phyloP scores from a whole-genome alignment of 2,329 filamentous ascomycete genomes.

The Neocucurbitaria cava region DNA sequence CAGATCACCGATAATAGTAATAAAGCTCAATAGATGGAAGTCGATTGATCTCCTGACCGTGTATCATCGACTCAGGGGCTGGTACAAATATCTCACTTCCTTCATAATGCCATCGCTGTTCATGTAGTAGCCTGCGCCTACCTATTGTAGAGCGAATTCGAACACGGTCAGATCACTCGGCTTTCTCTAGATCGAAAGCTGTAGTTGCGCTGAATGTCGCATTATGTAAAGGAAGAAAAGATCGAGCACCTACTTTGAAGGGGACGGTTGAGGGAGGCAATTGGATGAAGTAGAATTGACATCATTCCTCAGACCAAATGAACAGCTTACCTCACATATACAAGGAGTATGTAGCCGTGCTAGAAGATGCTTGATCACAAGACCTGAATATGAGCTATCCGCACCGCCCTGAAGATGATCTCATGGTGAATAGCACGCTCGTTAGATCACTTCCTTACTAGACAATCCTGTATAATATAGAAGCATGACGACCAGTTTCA shows the following conservation, averaged over 20 bases:
- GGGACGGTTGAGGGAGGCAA: background rate
- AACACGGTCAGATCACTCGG: background rate
- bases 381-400: background rate
- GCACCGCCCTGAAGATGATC: background rate
- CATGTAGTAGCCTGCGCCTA: background rate
- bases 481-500: background rate
- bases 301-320: background rate
- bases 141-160: background rate
- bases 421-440: background rate
- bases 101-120: background rate
- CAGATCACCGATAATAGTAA: background rate
- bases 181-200: background rate
- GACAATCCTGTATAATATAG: no score
- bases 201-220: background rate
- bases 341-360: background rate
- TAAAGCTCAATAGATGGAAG: background rate
- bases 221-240: background rate
- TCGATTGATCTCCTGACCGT: background rate
- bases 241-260: background rate
- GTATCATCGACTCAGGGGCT: constrained; percentile 1
- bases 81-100: background rate
- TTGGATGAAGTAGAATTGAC: background rate
- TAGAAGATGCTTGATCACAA: background rate
- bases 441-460: no score
- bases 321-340: background rate